Percentiles rank a stretch among this genome's conserved stretches.
phyloP scores from a whole-genome alignment of 2,329 filamentous ascomycete genomes.

The Xylariaceae sp. region DNA sequence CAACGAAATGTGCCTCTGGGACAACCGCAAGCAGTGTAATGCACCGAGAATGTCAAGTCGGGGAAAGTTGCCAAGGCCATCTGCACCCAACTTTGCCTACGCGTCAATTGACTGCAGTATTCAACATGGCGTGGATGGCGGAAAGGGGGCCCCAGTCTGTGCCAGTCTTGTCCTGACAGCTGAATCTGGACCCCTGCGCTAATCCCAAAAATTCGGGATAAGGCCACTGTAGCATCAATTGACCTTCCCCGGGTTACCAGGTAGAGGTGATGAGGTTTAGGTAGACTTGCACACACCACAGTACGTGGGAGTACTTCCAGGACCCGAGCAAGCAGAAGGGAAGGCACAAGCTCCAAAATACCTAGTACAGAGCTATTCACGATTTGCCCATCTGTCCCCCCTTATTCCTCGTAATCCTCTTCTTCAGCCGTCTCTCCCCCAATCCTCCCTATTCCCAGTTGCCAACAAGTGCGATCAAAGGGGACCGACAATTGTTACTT shows the following conservation, averaged over 20 bases:
- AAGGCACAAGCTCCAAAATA: too few species aligned
- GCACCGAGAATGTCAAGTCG: too few species aligned
- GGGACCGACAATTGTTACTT: background rate
- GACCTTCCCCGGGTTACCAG: conserved; percentile 1
- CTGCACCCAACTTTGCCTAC: too few species aligned
- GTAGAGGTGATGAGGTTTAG: background rate
- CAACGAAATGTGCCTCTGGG: too few species aligned
- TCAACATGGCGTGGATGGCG: too few species aligned
- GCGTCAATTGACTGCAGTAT: too few species aligned
- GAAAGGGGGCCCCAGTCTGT: too few species aligned
- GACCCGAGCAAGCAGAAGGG: too few species aligned
- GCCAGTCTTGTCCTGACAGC: background rate
- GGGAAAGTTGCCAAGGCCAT: too few species aligned
- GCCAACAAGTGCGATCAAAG: conserved; percentile 4
- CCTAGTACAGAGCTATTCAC: background rate
- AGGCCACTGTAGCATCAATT: conserved; percentile 31
- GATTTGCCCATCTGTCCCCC: background rate
- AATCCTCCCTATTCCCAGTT: background rate
- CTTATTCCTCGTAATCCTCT: background rate
- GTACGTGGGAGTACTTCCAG: too few species aligned
- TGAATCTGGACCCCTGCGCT: conserved; percentile 11
- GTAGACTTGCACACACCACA: background rate
- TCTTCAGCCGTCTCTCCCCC: background rate
- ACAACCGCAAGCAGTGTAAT: too few species aligned
- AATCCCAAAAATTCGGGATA: conserved; percentile 22